Evolutionary conservation across 176 grass and related monocot species (phyloP), one percentile per base, ranked within the genome.

Genomic region (Lolium multiflorum): DNA sequence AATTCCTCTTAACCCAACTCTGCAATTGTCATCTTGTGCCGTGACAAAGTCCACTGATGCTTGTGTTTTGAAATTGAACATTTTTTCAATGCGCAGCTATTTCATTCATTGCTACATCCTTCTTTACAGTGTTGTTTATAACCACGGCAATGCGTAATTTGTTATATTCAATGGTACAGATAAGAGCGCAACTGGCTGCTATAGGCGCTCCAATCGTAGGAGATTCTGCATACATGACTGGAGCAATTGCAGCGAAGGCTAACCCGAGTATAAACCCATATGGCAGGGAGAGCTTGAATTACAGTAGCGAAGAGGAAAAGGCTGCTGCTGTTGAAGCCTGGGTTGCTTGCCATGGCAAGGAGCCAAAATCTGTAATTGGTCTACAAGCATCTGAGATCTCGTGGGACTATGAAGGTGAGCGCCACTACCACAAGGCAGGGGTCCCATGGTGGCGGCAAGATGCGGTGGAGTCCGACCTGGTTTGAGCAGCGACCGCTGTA

Each of bases 201-300:
- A 81, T 96, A 41, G 91, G 92, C 21, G 83, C 88, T 31, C 93
- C 96, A 52, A 87, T 98, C 49, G 35, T 96, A 31, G 96, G 96
- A 28, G 96, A 98, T 82, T 85, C 90, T 64, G 93, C 93, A 59
- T 98, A 98, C 82, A 96, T 90, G 88, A 93, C 93, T n/a, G 89
- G 92, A 46, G 90, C 82, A 17, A 77, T 90, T 18, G 90, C 96
- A 56, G 90, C 84, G 64, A 94, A 87, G 76, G 84, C 73, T 81
- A 85, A 91, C 28, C 92, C 91, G 71, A 84, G 62, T 46, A 89
- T 98, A 83, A 95, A 94, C 61, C 96, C 96, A 89, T 98, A 91
- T 86, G 81, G 88, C 38, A 85, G 69, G 73, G 87, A 37, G 35
- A 86, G 76, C 69, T 60, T 85, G 78, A 81, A 76, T 81, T 87